Percentiles rank a stretch among this genome's conserved stretches.
These are phyloP conservation scores for Talaromyces atroroseus DNA, from an alignment of 2,329 filamentous ascomycete genomes.

Conservation along the genomic window DNA sequence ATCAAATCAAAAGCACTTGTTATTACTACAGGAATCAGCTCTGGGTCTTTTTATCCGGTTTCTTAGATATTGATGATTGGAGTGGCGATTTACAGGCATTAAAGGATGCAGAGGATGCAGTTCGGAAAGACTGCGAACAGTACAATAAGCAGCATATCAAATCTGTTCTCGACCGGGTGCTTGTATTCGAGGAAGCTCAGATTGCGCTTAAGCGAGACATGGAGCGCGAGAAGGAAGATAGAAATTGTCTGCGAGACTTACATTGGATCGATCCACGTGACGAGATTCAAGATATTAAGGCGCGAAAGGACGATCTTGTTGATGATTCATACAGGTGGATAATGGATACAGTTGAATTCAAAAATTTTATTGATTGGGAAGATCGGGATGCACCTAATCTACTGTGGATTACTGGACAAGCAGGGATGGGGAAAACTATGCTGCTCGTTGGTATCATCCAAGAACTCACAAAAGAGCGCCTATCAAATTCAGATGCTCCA, in stretches of 20 bases:
- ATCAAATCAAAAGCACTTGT: slow-evolving; percentile 39
- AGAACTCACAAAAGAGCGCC: slow-evolving; percentile 24
- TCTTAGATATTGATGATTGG: slow-evolving; percentile 34
- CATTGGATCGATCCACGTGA: slow-evolving; percentile 25
- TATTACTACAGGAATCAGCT: slow-evolving; percentile 29
- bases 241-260: background rate
- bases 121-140: background rate
- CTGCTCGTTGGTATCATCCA: slow-evolving; percentile 20
- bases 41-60: slow-evolving; percentile 24
- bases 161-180: too few relatives aligned
- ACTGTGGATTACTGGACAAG: slow-evolving; percentile 22
- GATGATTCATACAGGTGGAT: background rate
- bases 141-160: background rate
- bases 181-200: background rate
- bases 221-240: background rate
- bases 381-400: slow-evolving; percentile 1
- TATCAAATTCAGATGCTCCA: background rate
- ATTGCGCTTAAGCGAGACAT: background rate
- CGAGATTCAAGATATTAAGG: slow-evolving; percentile 21
- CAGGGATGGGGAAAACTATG: slow-evolving; percentile 25
- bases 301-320: slow-evolving; percentile 17
- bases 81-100: slow-evolving; percentile 25
- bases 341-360: slow-evolving; percentile 18
- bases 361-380: background rate
- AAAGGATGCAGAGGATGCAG: background rate